Conservation (phyloP, 2,329 filamentous ascomycete genomes). For the Aspergillus sojae region DNA sequence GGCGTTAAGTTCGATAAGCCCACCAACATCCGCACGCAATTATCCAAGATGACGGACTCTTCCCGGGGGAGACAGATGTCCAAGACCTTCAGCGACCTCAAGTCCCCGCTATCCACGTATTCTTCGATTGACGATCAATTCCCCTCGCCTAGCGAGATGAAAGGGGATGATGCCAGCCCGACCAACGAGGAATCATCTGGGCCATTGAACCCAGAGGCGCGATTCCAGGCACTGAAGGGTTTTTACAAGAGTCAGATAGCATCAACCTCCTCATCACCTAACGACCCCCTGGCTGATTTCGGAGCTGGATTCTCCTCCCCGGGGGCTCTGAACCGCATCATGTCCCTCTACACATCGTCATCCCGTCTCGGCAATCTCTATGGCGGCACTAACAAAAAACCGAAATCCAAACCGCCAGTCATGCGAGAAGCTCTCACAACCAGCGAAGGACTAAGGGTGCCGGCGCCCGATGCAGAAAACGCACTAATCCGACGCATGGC, state of each 20-base stretch:
- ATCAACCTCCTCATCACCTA: conserved; percentile 58
- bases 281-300: conserved; percentile 53
- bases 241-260: conserved; percentile 83
- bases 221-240: conserved; percentile 72
- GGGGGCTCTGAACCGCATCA: conserved; percentile 80
- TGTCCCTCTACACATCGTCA: conserved; percentile 77
- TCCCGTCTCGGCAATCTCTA: conserved; percentile 57
- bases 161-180: conserved; percentile 32
- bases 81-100: conserved; percentile 41
- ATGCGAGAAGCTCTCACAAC: conserved; percentile 78
- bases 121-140: conserved; percentile 39
- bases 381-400: conserved; percentile 60
- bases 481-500: conserved; percentile 63
- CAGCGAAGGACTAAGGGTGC: conserved; percentile 71
- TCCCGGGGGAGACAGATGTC: conserved; percentile 42
- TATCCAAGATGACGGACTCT: conserved; percentile 66
- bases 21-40: conserved; percentile 80
- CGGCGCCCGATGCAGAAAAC: conserved; percentile 62
- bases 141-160: conserved; percentile 27
- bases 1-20: conserved; percentile 88
- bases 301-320: conserved; percentile 68
- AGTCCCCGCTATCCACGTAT: conserved; percentile 41
- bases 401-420: conserved; percentile 66
- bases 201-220: conserved; percentile 64
- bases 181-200: conserved; percentile 34